These are phyloP conservation scores for Rosa lucieae DNA, from an alignment of 306 rosid genomes.

Conservation along the genomic window DNA sequence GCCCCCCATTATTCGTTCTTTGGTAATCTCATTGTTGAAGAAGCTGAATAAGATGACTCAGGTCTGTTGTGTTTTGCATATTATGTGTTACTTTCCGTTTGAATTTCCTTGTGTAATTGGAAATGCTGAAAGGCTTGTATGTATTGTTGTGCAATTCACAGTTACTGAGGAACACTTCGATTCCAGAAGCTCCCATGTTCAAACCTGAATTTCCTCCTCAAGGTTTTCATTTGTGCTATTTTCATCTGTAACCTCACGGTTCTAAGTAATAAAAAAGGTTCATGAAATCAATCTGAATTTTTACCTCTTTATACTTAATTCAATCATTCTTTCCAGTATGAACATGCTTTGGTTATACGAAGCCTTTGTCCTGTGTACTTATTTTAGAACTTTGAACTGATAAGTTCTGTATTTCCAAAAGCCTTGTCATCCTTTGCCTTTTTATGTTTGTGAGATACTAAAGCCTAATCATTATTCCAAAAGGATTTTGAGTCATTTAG, in stretches of 20 bases:
- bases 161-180: conserved; percentile 68
- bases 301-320: background rate
- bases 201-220: conserved; percentile 95
- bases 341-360: too few relatives aligned
- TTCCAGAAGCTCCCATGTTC: conserved; percentile 89
- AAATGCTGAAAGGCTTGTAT: conserved; percentile 2
- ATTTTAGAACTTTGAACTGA: background rate
- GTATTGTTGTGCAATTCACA: conserved; percentile 27
- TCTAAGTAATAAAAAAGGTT: too few relatives aligned
- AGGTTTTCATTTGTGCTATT: conserved; percentile 37
- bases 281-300: background rate
- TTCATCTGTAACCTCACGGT: too few relatives aligned
- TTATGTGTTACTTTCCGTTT: background rate
- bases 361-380: background rate
- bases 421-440: background rate
- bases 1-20: too few relatives aligned
- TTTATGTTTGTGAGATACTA: background rate
- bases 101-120: background rate
- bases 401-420: background rate
- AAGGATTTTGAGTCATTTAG: too few relatives aligned
- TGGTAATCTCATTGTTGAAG: conserved; percentile 51
- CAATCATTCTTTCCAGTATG: background rate
- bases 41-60: conserved; percentile 62
- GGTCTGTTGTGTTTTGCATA: conserved; percentile 33
- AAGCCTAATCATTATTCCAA: too few relatives aligned